Conservation (phyloP, 2,329 filamentous ascomycete species). For the Leptoxyphium fumago region DNA sequence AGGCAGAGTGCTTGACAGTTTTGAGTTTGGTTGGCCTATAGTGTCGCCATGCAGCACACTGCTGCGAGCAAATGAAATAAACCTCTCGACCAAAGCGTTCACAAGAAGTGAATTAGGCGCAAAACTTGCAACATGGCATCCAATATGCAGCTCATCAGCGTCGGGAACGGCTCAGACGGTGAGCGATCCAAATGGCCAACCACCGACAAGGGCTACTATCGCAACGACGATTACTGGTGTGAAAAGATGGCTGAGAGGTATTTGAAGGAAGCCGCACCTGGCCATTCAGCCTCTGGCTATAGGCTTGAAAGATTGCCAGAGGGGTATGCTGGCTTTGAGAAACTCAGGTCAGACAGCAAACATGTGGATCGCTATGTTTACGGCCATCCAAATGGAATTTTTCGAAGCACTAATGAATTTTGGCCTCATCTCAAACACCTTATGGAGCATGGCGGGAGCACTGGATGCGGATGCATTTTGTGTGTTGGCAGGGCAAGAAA, state of each 20-base stretch:
- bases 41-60: no score
- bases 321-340: conserved; percentile 39
- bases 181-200: conserved; percentile 9
- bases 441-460: conserved; percentile 30
- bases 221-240: conserved; percentile 14
- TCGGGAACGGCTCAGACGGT: conserved; percentile 7
- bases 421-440: conserved; percentile 43
- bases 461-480: conserved; percentile 35
- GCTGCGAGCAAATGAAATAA: no score
- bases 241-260: conserved; percentile 14
- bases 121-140: background rate
- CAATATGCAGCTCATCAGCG: background rate
- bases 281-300: conserved; percentile 22
- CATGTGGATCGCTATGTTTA: conserved; percentile 41
- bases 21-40: no score
- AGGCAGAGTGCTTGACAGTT: no score
- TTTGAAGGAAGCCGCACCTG: conserved; percentile 9
- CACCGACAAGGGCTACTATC: conserved; percentile 4
- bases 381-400: conserved; percentile 40
- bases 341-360: conserved; percentile 23
- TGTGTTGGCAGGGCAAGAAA: conserved; percentile 21
- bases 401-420: conserved; percentile 40
- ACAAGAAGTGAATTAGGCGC: no score
- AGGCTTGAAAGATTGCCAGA: conserved; percentile 37
- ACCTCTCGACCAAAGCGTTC: no score